These are phyloP conservation scores for Ceratobasidium sp. DNA, from an alignment of 1,284 basidiomycete genomes.

Conservation along the genomic window DNA sequence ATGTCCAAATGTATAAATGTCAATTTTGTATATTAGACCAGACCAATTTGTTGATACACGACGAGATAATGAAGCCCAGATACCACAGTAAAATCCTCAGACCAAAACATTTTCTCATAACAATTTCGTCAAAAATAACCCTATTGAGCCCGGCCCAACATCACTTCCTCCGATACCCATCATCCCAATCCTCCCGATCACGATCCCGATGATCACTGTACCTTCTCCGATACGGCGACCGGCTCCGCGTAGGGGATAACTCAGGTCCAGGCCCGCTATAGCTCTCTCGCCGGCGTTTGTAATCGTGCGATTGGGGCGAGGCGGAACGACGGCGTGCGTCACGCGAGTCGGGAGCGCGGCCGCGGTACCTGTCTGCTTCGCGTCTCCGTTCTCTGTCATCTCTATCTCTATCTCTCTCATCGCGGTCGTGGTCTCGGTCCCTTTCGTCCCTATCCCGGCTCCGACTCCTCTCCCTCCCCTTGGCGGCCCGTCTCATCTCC, in stretches of 20 bases:
- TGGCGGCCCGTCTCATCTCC: constrained; percentile 70
- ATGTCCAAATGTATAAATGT: not conserved
- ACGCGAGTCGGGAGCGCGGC: constrained; percentile 11
- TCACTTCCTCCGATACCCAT: not conserved
- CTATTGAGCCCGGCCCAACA: no score
- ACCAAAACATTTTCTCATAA: not conserved
- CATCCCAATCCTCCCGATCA: constrained; percentile 25
- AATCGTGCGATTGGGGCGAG: constrained; percentile 22
- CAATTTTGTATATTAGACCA: not conserved
- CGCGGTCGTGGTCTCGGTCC: not conserved
- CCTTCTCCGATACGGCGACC: constrained; percentile 25
- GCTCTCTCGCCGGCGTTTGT: constrained; percentile 22
- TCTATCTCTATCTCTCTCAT: constrained; percentile 51
- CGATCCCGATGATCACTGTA: constrained; percentile 13
- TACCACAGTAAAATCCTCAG: no score
- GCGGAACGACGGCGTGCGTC: constrained; percentile 32
- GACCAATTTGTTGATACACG: not conserved
- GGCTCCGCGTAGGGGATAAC: constrained; percentile 24
- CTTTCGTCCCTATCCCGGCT: constrained; percentile 5
- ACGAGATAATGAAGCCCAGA: not conserved
- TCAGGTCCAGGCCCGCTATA: constrained; percentile 9
- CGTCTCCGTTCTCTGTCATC: not conserved
- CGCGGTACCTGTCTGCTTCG: not conserved
- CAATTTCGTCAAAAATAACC: not conserved
- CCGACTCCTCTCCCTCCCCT: constrained; percentile 59